Evolutionary conservation across 352 stramenopile species (phyloP).

Genomic region (Halophytophthora polymorphica): DNA sequence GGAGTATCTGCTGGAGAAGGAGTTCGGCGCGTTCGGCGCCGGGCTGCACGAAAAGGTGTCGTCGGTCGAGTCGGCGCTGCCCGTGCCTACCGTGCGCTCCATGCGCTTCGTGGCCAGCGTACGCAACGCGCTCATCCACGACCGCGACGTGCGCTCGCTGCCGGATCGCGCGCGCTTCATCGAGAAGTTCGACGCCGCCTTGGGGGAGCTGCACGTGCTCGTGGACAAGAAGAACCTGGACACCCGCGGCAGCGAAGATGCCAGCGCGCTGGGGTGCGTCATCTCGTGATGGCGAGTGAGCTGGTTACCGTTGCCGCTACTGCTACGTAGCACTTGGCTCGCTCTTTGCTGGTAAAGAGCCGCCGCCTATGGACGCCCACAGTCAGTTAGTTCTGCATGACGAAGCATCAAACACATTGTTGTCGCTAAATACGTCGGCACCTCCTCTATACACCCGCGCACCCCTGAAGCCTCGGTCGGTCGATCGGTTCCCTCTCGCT

Average conservation of each 20-base stretch:
- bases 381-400: too few species aligned
- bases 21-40: constrained; percentile 65
- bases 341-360: too few species aligned
- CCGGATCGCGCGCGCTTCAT: constrained; percentile 67
- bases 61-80: constrained; percentile 37
- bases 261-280: constrained; percentile 19
- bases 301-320: neutral
- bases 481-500: neutral
- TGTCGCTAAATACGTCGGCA: neutral
- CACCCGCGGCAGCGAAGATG: neutral
- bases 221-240: constrained; percentile 53
- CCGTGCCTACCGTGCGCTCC: constrained; percentile 47
- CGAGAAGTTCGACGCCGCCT: constrained; percentile 46
- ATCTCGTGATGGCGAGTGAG: constrained; percentile 19
- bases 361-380: too few species aligned
- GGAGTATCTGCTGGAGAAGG: constrained; percentile 56
- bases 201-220: constrained; percentile 59
- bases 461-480: too few species aligned
- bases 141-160: constrained; percentile 56
- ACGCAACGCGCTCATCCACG: constrained; percentile 79
- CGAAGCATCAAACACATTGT: neutral
- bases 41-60: constrained; percentile 77
- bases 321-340: too few species aligned
- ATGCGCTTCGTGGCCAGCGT: constrained; percentile 81
- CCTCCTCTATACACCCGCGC: too few species aligned